Evolutionary conservation across 768 basidiomycete species (phyloP).

Genomic region (Tremella mesenterica): DNA sequence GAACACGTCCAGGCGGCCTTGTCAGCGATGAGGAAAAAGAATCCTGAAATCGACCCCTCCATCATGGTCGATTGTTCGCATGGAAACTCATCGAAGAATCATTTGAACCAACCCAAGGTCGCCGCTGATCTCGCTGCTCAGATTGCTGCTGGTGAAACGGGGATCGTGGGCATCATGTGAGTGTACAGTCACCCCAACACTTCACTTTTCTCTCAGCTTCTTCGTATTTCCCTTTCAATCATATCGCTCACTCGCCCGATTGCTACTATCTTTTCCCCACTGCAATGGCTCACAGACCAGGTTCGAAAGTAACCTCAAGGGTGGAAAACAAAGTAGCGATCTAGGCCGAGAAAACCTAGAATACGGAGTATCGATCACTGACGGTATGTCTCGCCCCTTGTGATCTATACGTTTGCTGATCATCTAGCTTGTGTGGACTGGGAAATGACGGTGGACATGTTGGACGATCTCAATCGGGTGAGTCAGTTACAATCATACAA

Average conservation of each 20-base stretch:
- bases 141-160: constrained; percentile 32
- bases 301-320: constrained; percentile 78
- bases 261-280: not conserved
- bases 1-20: constrained; percentile 40
- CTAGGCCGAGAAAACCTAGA: constrained; percentile 31
- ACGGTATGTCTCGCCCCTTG: constrained; percentile 25
- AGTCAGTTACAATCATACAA: not conserved
- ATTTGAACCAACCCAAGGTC: constrained; percentile 76
- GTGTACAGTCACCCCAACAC: constrained; percentile 1
- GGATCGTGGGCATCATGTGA: constrained; percentile 32
- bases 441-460: constrained; percentile 55
- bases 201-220: too few species aligned
- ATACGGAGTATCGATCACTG: constrained; percentile 47
- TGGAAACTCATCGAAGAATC: constrained; percentile 88
- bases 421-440: constrained; percentile 68
- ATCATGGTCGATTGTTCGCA: constrained; percentile 89
- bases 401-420: constrained; percentile 3
- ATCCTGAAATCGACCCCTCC: constrained; percentile 48
- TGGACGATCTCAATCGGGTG: constrained; percentile 36
- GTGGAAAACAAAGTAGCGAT: constrained; percentile 43
- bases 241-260: too few species aligned
- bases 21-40: constrained; percentile 27
- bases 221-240: too few species aligned
- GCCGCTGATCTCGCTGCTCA: constrained; percentile 74
- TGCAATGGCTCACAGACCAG: constrained; percentile 47